Conservation (phyloP, 1,139 yeast species). For the Kluyveromyces sp. region DNA sequence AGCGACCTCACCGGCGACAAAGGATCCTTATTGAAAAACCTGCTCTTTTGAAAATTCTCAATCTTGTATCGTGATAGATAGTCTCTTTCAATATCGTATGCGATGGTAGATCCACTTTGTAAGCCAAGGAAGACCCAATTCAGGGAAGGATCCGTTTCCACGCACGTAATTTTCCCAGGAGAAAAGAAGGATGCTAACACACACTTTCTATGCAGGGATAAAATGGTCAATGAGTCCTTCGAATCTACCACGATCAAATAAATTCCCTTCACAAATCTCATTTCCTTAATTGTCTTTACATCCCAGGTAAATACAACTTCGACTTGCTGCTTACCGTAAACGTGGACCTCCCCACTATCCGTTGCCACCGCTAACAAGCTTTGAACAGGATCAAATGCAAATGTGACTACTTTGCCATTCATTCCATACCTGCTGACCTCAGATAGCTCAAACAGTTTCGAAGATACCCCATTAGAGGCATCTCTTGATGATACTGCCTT, state of each 20-base stretch:
- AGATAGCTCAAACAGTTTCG: conserved; percentile 36
- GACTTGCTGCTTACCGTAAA: conserved; percentile 80
- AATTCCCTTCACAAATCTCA: conserved; percentile 71
- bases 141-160: conserved; percentile 75
- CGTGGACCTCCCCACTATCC: conserved; percentile 58
- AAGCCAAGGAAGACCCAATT: conserved; percentile 85
- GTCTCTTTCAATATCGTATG: conserved; percentile 83
- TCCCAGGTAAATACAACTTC: conserved; percentile 59
- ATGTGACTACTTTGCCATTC: conserved; percentile 50
- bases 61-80: conserved; percentile 57
- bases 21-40: conserved; percentile 31
- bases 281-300: conserved; percentile 42
- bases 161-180: conserved; percentile 59
- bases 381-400: conserved; percentile 85
- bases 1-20: conserved; percentile 56
- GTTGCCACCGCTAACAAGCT: conserved; percentile 80
- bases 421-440: conserved; percentile 47
- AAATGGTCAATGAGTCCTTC: conserved; percentile 49
- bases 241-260: conserved; percentile 67
- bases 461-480: conserved; percentile 36
- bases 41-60: conserved; percentile 59
- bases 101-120: conserved; percentile 62
- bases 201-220: conserved; percentile 60
- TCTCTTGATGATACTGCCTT: conserved; percentile 36
- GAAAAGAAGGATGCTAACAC: conserved; percentile 47